Percentiles rank a stretch among this genome's conserved stretches.
Conservation (phyloP, 257 asterid genomes). For the Rehmannia glutinosa region DNA sequence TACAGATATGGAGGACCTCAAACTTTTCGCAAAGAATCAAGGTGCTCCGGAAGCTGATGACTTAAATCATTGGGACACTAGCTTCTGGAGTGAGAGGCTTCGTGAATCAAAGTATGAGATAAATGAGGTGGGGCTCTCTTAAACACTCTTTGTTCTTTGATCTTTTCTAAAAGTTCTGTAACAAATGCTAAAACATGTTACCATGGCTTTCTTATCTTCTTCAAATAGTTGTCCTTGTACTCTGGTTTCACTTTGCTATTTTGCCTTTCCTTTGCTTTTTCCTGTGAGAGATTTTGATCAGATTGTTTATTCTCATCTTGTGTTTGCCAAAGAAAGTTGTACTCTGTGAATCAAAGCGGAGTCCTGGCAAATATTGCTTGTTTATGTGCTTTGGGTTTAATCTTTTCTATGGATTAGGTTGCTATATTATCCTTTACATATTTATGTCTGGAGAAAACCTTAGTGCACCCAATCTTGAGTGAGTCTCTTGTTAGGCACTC, state of each 20-base stretch:
- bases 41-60: slow-evolving; percentile 84
- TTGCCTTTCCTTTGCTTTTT: background rate
- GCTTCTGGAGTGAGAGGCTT: slow-evolving; percentile 97
- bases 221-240: background rate
- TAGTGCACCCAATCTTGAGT: background rate
- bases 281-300: background rate
- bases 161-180: background rate
- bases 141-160: background rate
- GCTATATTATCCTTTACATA: background rate
- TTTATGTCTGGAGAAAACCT: no score
- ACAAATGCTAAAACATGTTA: slow-evolving; percentile 10
- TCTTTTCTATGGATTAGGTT: background rate
- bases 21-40: slow-evolving; percentile 62
- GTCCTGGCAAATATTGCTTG: background rate
- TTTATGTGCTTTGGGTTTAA: background rate
- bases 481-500: background rate
- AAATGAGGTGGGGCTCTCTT: slow-evolving; percentile 58
- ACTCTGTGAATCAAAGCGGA: background rate
- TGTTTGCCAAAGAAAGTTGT: background rate
- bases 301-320: background rate
- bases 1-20: slow-evolving; percentile 87
- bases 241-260: slow-evolving; percentile 2
- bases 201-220: background rate
- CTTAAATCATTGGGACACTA: slow-evolving; percentile 77
- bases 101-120: slow-evolving; percentile 89